These are phyloP conservation scores for Boletus tylopilopsis DNA, from an alignment of 768 basidiomycete species.

Conservation along the genomic window DNA sequence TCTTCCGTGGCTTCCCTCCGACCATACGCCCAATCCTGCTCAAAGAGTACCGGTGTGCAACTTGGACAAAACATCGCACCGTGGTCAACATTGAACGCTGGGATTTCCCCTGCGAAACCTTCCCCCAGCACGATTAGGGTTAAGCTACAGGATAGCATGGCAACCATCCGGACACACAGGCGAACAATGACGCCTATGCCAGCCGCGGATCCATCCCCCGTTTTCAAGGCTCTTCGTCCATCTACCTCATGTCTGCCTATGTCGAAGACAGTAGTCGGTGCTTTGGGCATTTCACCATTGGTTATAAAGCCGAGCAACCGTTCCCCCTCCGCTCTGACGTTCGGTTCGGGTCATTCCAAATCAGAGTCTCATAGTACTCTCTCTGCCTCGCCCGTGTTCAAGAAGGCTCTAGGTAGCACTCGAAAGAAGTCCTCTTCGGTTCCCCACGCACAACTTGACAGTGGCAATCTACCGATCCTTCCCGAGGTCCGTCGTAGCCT, in stretches of 20 bases:
- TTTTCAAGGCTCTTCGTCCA: slow-evolving; percentile 58
- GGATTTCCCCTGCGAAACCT: slow-evolving; percentile 37
- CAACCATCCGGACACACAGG: slow-evolving; percentile 38
- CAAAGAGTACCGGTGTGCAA: slow-evolving; percentile 16
- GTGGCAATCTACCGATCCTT: slow-evolving; percentile 38
- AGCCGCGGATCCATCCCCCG: slow-evolving; percentile 51
- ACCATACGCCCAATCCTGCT: slow-evolving; percentile 42
- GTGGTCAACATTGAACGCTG: slow-evolving; percentile 47
- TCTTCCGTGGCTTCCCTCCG: slow-evolving; percentile 47
- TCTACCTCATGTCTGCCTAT: slow-evolving; percentile 32
- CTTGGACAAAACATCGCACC: slow-evolving; percentile 61
- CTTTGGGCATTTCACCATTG: slow-evolving; percentile 28
- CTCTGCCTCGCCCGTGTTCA: slow-evolving; percentile 34
- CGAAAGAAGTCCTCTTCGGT: slow-evolving; percentile 26
- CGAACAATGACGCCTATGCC: slow-evolving; percentile 57
- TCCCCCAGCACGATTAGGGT: slow-evolving; percentile 17
- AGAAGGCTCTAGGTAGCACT: slow-evolving; percentile 21
- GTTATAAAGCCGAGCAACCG: slow-evolving; percentile 17
- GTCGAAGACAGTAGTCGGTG: slow-evolving; percentile 17
- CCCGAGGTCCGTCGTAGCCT: slow-evolving; percentile 53
- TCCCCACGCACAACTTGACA: slow-evolving; percentile 11
- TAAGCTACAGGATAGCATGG: slow-evolving; percentile 26
- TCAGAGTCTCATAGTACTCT: slow-evolving; percentile 21
- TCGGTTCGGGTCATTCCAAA: slow-evolving; percentile 35
- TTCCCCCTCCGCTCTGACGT: slow-evolving; percentile 34